Evolutionary conservation across 257 asterid species (phyloP).

Genomic region (Penstemon eatonii): DNA sequence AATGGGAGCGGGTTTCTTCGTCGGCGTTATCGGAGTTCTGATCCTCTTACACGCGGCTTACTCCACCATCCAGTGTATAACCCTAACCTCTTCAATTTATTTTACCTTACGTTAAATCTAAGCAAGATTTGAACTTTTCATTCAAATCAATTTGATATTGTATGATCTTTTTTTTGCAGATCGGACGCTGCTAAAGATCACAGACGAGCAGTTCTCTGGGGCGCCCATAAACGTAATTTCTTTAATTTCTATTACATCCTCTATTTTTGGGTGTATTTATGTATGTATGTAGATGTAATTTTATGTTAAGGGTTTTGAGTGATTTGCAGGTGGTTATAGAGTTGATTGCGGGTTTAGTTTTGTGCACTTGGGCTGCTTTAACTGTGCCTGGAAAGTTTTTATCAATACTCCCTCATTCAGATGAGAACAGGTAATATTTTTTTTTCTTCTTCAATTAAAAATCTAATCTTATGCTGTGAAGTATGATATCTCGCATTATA

Average conservation of each 20-base stretch:
- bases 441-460: background rate
- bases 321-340: slow-evolving; percentile 79
- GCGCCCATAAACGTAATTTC: slow-evolving; percentile 69
- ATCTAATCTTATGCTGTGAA: background rate
- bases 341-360: slow-evolving; percentile 55
- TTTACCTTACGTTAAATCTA: background rate
- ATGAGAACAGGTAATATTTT: slow-evolving; percentile 73
- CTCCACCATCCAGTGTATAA: slow-evolving; percentile 80
- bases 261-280: background rate
- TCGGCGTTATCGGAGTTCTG: slow-evolving; percentile 76
- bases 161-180: slow-evolving; percentile 47
- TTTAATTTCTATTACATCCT: background rate
- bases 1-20: slow-evolving; percentile 72
- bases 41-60: slow-evolving; percentile 75
- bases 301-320: slow-evolving; percentile 26
- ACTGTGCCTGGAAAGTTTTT: slow-evolving; percentile 83
- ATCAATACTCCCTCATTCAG: slow-evolving; percentile 85
- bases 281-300: slow-evolving; percentile 1
- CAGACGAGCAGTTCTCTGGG: slow-evolving; percentile 82
- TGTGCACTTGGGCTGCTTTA: slow-evolving; percentile 87
- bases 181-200: slow-evolving; percentile 86
- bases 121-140: slow-evolving; percentile 15
- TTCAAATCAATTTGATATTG: background rate
- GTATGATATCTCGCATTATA: background rate
- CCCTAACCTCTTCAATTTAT: background rate